phyloP scores from a whole-genome alignment of 441 rosid genomes.

The Francoa sonchifolia region DNA sequence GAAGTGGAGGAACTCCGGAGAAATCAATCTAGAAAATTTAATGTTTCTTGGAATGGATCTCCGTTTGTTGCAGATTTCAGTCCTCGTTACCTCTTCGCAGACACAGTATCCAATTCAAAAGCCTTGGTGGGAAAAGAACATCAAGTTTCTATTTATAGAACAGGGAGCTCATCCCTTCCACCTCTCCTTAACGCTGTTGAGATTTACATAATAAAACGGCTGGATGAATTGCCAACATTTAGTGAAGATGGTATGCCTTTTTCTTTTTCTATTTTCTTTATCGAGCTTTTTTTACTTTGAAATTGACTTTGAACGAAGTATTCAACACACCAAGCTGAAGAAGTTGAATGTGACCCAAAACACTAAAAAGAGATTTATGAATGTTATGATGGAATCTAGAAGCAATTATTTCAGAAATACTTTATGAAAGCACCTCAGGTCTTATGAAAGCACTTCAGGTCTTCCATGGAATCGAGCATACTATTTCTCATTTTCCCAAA shows the following conservation, averaged over 20 bases:
- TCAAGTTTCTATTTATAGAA: constrained; percentile 1
- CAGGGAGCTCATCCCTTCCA: constrained; percentile 7
- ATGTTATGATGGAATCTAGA: too few relatives aligned
- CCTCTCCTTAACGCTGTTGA: constrained; percentile 13
- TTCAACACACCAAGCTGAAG: too few relatives aligned
- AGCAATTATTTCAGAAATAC: too few relatives aligned
- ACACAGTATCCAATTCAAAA: constrained; percentile 6
- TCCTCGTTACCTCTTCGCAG: constrained; percentile 1
- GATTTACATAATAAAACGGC: constrained; percentile 7
- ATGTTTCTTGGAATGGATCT: constrained; percentile 12
- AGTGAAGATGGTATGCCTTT: constrained; percentile 10
- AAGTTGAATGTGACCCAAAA: too few relatives aligned
- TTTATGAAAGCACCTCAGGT: too few relatives aligned
- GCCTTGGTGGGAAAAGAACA: constrained; percentile 12
- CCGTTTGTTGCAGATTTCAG: constrained; percentile 6
- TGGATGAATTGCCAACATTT: constrained; percentile 3
- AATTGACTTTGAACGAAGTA: too few relatives aligned
- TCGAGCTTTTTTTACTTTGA: background rate
- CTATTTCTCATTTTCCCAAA: too few relatives aligned
- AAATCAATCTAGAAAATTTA: constrained; percentile 12
- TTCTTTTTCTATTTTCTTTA: background rate
- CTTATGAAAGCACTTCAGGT: too few relatives aligned
- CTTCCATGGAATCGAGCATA: too few relatives aligned
- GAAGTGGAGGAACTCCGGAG: constrained; percentile 9
- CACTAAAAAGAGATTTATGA: too few relatives aligned